Evolutionary conservation across 805 yeast genomes (phyloP).

Genomic region (Teunomyces aglyptinius): DNA sequence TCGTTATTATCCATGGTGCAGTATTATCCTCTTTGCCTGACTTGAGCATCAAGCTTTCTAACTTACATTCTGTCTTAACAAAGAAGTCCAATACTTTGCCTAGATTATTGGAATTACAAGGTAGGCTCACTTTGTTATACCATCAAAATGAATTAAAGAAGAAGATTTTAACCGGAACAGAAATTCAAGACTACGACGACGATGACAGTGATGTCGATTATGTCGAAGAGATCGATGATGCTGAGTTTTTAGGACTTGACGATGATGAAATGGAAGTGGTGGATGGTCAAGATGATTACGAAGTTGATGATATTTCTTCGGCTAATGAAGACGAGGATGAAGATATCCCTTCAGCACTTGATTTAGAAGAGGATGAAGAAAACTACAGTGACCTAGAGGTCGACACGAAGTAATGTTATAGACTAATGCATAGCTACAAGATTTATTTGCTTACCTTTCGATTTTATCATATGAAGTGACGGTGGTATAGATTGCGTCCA

Average conservation of each 20-base stretch:
- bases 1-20: constrained; percentile 54
- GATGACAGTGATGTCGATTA: constrained; percentile 62
- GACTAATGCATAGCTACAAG: constrained; percentile 4
- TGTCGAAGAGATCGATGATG: constrained; percentile 64
- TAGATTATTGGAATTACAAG: constrained; percentile 50
- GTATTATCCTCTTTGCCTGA: constrained; percentile 47
- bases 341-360: constrained; percentile 10
- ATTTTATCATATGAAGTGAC: background rate
- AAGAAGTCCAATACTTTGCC: constrained; percentile 50
- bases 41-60: constrained; percentile 39
- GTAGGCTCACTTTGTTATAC: constrained; percentile 47
- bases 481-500: background rate
- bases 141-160: constrained; percentile 42
- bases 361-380: constrained; percentile 19
- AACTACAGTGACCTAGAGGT: constrained; percentile 20
- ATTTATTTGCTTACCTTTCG: background rate
- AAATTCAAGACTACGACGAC: constrained; percentile 25
- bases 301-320: constrained; percentile 9
- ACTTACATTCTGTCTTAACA: constrained; percentile 46
- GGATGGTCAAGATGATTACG: constrained; percentile 16
- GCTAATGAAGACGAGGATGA: constrained; percentile 23
- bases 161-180: constrained; percentile 31
- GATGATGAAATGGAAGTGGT: constrained; percentile 16
- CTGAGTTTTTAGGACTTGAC: constrained; percentile 22
- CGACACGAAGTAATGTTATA: constrained; percentile 8